Base-by-base conservation (phyloP, 1,139 yeast species). In the Blastobotrys indianensis region DNA sequence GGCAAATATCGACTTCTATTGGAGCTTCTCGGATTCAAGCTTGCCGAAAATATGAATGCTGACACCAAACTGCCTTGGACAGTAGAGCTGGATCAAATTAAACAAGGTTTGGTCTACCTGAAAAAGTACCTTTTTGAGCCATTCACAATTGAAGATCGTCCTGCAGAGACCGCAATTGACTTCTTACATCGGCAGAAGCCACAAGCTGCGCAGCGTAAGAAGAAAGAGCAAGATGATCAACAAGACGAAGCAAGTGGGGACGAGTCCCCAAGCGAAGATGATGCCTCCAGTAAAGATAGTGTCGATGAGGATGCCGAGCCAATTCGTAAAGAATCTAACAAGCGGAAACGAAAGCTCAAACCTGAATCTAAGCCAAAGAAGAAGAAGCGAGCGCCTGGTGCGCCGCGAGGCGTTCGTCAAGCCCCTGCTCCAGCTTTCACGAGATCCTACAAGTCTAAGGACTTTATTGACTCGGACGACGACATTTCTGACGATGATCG, bases 401-500 rank as follows among this genome's bases (percentile, higher is more conserved):
- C 32, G n/a, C n/a, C n/a, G n/a, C n/a, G n/a, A n/a, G n/a, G n/a
- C n/a, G n/a, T n/a, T n/a, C n/a, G n/a, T 32, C 49, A 4, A 35
- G 38, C 17, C 29, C 23, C 46, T 37, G 37, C 25, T 9, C 46
- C 44, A 16, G 28, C 17, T 34, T 13, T 23, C 10, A 34, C 23
- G 25, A 23, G 23, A 10, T 35, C 39, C 39, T 47, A 48, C 42
- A 55, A 55, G 46, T 55, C 60, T 39, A 41, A 80, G 2, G 82
- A 77, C 51, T 78, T 66, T 54, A 75, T 84, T 38, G 70, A 70
- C 48, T 81, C 75, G 45, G 80, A 85, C 0, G 90, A 82, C 57
- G 87, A 82, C 55, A 83, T 77, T 17, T 73, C 79, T 2, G 87
- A 82, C 53, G 79, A 71, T 13, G 88, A 81, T 46, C 58, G 70